Base-by-base conservation (phyloP, 768 basidiomycete genomes). In the Dioszegia hungarica region DNA sequence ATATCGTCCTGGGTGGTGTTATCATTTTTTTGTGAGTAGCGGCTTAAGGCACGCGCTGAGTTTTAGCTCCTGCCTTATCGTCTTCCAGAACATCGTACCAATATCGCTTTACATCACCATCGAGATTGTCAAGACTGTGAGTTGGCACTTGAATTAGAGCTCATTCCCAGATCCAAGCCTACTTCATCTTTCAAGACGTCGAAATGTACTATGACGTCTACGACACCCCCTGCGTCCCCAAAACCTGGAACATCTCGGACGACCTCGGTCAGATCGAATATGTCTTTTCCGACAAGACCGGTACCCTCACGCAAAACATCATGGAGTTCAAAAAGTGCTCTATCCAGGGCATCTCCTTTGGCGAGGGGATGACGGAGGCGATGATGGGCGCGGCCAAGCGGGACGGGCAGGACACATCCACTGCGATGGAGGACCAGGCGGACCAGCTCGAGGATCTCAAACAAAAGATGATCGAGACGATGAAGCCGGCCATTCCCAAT, bases 261-360 rank as follows among this genome's bases (percentile, higher is more conserved):
- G 94, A 98, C 78, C 84, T 99, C 1, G 94, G 94, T 24, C 94
- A 98, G 79, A 97, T 98, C 76, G 93, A 97, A 79, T 99, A 94
- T 75, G 81, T 87, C 70, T 87, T 87, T 72, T 91, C 88, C 10
- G 90, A 93, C 81, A 94, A 94, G 80, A 94, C 92, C 0, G 91
- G 90, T 22, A 99, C 94, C 6, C 85, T 99, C 46, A 99, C 94
- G 0, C 93, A 95, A 77, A 99, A 98, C 78, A 80, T 94, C 68
- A 98, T 97, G 94, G 92, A 94, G 79, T 97, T 95, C 79, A 90
- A 95, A 75, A 92, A 89, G 73, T 95, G 91, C 67, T 93, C 91
- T 0, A 82, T 97, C 56, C 77, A 84, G 51, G 93, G 92, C 0
- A 78, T 89, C 2, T 72, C 84, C 0, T 98, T 95, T 69, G 94